These are phyloP conservation scores for Colletotrichum sp. DNA, from an alignment of 2,329 filamentous ascomycete genomes.

Conservation along the genomic window DNA sequence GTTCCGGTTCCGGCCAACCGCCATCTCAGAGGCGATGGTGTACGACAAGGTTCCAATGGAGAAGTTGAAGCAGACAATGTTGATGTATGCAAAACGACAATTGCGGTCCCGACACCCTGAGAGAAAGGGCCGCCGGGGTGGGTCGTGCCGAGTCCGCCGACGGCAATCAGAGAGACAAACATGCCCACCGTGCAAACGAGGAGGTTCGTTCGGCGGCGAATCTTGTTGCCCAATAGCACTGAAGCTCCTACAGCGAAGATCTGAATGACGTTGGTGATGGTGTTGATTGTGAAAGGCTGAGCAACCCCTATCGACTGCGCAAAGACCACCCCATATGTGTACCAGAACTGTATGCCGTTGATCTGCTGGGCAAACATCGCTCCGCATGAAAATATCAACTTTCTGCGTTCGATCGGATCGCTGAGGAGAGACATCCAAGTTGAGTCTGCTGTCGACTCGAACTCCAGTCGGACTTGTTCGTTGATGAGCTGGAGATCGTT, in stretches of 20 bases:
- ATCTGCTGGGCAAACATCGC: constrained; percentile 47
- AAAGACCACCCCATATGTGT: constrained; percentile 44
- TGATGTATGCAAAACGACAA: constrained; percentile 45
- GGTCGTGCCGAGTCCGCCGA: constrained; percentile 40
- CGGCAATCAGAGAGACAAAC: constrained; percentile 42
- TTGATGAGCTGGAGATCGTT: not conserved
- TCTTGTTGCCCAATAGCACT: constrained; percentile 43
- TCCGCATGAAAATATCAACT: constrained; percentile 44
- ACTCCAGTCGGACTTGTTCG: not conserved
- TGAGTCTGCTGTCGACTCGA: not conserved
- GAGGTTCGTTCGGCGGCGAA: constrained; percentile 41
- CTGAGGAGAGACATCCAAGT: constrained; percentile 37
- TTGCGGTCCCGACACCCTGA: constrained; percentile 38
- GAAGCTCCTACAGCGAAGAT: constrained; percentile 43
- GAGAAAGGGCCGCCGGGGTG: constrained; percentile 30
- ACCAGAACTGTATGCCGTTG: constrained; percentile 49
- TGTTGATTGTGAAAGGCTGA: constrained; percentile 45
- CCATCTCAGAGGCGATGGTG: constrained; percentile 50
- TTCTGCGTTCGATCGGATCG: constrained; percentile 48
- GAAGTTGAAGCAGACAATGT: constrained; percentile 50
- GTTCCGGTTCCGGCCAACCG: constrained; percentile 51
- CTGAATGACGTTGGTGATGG: constrained; percentile 47
- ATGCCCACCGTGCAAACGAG: constrained; percentile 40
- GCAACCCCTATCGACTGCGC: constrained; percentile 42
- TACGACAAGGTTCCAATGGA: constrained; percentile 44